Evolutionary conservation across 176 grass and related monocot genomes (phyloP).

Genomic region (Zea luxurians): DNA sequence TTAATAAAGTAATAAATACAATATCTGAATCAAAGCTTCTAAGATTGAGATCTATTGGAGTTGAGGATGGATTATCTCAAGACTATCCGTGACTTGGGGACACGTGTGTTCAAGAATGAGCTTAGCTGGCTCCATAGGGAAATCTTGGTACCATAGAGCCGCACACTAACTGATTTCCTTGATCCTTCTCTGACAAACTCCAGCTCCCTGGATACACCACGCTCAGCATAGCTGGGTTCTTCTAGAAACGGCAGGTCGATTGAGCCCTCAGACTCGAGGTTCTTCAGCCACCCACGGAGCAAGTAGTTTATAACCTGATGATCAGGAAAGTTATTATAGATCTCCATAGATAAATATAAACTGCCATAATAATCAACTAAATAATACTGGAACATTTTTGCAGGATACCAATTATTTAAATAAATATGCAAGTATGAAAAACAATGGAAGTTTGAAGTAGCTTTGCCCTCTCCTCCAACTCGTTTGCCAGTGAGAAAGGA

Average conservation of each 20-base stretch:
- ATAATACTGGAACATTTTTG: conserved; percentile 24
- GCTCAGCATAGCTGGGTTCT: conserved; percentile 55
- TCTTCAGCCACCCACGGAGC: conserved; percentile 88
- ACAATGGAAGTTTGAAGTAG: conserved; percentile 8
- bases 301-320: conserved; percentile 84
- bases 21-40: conserved; percentile 39
- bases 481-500: not conserved
- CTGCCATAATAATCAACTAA: conserved; percentile 20
- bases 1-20: conserved; percentile 52
- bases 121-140: conserved; percentile 64
- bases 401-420: not conserved
- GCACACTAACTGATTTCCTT: conserved; percentile 69
- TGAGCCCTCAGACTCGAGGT: conserved; percentile 75
- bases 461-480: not conserved
- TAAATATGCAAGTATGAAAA: not conserved
- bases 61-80: conserved; percentile 46
- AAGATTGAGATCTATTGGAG: conserved; percentile 20
- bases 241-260: conserved; percentile 69
- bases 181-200: conserved; percentile 86
- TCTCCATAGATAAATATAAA: not conserved
- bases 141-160: conserved; percentile 62
- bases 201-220: conserved; percentile 55
- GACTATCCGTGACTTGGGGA: conserved; percentile 40
- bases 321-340: conserved; percentile 25
- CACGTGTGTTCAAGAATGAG: conserved; percentile 55